These are phyloP conservation scores for Naegleria gruberi DNA, from an alignment of 208 protist genomes.

Conservation along the genomic window DNA sequence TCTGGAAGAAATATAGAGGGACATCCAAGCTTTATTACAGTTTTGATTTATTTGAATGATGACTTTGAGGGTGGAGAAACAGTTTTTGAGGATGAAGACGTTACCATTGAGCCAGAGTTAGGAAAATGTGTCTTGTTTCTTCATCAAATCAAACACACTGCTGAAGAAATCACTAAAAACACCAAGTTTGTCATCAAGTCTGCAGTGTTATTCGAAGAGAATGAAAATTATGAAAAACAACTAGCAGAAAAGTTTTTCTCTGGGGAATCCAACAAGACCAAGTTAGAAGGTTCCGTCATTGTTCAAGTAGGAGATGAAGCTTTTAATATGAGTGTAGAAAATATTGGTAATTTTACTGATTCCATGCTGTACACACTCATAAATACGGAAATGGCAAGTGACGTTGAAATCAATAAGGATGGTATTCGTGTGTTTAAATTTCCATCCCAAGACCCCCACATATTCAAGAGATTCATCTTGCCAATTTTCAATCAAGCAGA, in stretches of 20 bases:
- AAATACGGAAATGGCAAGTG: no score
- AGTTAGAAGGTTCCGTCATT: background rate
- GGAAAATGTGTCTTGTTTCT: background rate
- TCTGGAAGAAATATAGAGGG: background rate
- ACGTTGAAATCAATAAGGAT: background rate
- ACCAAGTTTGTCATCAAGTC: background rate
- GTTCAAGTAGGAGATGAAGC: background rate
- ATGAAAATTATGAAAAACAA: background rate
- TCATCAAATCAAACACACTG: background rate
- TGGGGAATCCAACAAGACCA: no score
- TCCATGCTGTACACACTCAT: background rate
- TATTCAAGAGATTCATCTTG: background rate
- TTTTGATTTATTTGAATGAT: background rate
- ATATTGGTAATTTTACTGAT: background rate
- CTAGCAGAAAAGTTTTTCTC: background rate
- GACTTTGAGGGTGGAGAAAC: background rate
- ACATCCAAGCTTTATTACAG: background rate
- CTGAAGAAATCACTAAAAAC: background rate
- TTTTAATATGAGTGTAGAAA: background rate
- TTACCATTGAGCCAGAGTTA: background rate
- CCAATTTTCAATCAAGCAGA: background rate
- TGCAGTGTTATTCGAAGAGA: background rate
- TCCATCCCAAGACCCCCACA: background rate
- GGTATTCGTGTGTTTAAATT: background rate
- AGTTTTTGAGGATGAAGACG: background rate